These are phyloP conservation scores for Colletotrichum falcatum DNA, from an alignment of 2,329 filamentous ascomycete species.

Conservation along the genomic window DNA sequence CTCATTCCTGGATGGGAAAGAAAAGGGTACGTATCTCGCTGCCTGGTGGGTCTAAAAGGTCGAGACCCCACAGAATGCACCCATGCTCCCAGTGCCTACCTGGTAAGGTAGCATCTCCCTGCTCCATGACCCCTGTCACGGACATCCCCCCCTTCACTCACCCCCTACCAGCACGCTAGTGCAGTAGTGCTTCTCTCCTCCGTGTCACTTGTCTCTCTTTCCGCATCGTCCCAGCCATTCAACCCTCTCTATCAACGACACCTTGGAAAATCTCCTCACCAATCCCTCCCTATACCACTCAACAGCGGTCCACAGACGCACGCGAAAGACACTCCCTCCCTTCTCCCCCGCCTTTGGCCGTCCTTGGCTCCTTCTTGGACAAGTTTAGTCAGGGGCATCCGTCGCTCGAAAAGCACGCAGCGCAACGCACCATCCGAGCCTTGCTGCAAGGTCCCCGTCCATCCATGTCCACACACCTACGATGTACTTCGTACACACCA, in stretches of 20 bases:
- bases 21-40: slow-evolving; percentile 28
- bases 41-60: slow-evolving; percentile 9
- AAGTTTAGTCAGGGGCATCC: slow-evolving; percentile 40
- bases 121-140: slow-evolving; percentile 30
- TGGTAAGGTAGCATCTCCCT: slow-evolving; percentile 6
- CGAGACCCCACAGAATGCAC: slow-evolving; percentile 9
- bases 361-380: slow-evolving; percentile 37
- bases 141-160: slow-evolving; percentile 24
- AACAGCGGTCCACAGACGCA: slow-evolving; percentile 25
- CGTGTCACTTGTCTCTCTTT: slow-evolving; percentile 39
- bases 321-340: slow-evolving; percentile 10
- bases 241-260: slow-evolving; percentile 29
- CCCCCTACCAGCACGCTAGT: background rate
- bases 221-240: slow-evolving; percentile 39
- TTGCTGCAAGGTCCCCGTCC: slow-evolving; percentile 41
- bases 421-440: slow-evolving; percentile 27
- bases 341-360: slow-evolving; percentile 36
- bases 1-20: slow-evolving; percentile 13
- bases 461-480: slow-evolving; percentile 22
- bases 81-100: slow-evolving; percentile 25
- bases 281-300: slow-evolving; percentile 34
- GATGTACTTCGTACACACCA: no score
- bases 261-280: slow-evolving; percentile 39
- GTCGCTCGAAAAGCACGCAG: slow-evolving; percentile 28
- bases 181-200: slow-evolving; percentile 25